Evolutionary conservation across 352 stramenopile species (phyloP).

Genomic region (Thalassiosira ordinaria): DNA sequence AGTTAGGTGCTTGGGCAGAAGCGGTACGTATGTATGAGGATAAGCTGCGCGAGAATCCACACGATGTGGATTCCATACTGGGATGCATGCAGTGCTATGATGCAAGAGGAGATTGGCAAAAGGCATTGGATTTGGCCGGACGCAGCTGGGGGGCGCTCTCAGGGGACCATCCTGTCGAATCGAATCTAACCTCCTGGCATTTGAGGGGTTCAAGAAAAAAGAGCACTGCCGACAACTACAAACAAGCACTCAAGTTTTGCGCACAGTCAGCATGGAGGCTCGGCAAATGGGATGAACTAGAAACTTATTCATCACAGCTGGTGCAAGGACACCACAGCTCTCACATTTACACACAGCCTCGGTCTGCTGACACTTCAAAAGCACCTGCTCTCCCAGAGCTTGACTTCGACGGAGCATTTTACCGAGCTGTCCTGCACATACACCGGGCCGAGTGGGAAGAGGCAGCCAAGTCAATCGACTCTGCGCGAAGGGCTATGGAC

Average conservation of each 20-base stretch:
- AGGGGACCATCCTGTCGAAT: slow-evolving; percentile 37
- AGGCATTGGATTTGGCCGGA: slow-evolving; percentile 90
- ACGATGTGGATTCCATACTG: slow-evolving; percentile 92
- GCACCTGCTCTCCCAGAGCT: slow-evolving; percentile 48
- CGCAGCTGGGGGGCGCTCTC: slow-evolving; percentile 77
- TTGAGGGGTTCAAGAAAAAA: slow-evolving; percentile 46
- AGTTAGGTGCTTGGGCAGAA: slow-evolving; percentile 95
- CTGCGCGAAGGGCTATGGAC: slow-evolving; percentile 91
- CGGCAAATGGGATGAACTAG: slow-evolving; percentile 89
- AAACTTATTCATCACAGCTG: slow-evolving; percentile 82
- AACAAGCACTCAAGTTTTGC: slow-evolving; percentile 84
- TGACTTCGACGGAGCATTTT: slow-evolving; percentile 88
- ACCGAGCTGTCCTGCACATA: slow-evolving; percentile 92
- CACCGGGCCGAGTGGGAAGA: slow-evolving; percentile 92
- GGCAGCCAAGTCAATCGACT: slow-evolving; percentile 92
- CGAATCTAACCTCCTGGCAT: slow-evolving; percentile 25
- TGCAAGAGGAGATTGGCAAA: slow-evolving; percentile 94
- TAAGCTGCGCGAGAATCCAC: slow-evolving; percentile 84
- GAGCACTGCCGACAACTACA: slow-evolving; percentile 60
- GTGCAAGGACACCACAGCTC: slow-evolving; percentile 55
- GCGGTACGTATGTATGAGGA: slow-evolving; percentile 93
- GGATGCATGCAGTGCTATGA: slow-evolving; percentile 98
- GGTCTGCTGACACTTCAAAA: slow-evolving; percentile 29
- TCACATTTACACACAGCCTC: slow-evolving; percentile 5
- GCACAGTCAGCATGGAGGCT: slow-evolving; percentile 89